A percentile compares a stretch with the other conserved stretches of the same genome.
Conservation (phyloP, 73 alveolate genomes). For the Uronychia binucleata region DNA sequence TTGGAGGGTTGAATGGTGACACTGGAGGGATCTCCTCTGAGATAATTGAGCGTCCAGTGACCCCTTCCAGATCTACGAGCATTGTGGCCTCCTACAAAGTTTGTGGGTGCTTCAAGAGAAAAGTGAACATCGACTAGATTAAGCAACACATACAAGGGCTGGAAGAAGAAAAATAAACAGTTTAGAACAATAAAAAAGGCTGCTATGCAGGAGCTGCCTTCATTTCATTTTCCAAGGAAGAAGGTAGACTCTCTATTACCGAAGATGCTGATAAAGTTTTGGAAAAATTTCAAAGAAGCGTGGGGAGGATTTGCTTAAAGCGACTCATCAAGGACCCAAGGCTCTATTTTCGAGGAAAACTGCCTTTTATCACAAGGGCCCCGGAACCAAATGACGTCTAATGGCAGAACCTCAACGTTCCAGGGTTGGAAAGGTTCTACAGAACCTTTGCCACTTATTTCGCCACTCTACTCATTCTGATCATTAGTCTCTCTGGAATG, state of each 20-base stretch:
- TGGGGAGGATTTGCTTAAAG: not conserved
- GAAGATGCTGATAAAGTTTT: not conserved
- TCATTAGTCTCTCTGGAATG: constrained; percentile 52
- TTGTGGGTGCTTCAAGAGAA: not conserved
- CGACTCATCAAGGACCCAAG: not conserved
- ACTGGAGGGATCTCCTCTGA: too few species aligned
- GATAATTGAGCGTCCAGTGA: too few species aligned
- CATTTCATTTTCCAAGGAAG: constrained; percentile 19
- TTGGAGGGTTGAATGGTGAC: too few species aligned
- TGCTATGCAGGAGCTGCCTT: constrained; percentile 50
- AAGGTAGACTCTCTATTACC: not conserved
- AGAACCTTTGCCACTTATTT: constrained; percentile 48
- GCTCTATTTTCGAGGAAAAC: not conserved
- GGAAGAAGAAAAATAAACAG: constrained; percentile 17
- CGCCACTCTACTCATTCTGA: constrained; percentile 39
- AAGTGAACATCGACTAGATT: not conserved
- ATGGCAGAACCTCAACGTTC: constrained; percentile 76
- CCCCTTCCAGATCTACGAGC: too few species aligned
- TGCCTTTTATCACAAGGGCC: constrained; percentile 38
- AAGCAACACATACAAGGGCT: not conserved
- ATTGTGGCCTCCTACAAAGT: too few species aligned
- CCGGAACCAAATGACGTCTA: constrained; percentile 84
- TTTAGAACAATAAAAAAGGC: constrained; percentile 20
- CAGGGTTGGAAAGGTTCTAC: constrained; percentile 27
- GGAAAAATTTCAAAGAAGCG: not conserved